phyloP scores from a whole-genome alignment of 768 basidiomycete genomes.

The Suillus paluster region DNA sequence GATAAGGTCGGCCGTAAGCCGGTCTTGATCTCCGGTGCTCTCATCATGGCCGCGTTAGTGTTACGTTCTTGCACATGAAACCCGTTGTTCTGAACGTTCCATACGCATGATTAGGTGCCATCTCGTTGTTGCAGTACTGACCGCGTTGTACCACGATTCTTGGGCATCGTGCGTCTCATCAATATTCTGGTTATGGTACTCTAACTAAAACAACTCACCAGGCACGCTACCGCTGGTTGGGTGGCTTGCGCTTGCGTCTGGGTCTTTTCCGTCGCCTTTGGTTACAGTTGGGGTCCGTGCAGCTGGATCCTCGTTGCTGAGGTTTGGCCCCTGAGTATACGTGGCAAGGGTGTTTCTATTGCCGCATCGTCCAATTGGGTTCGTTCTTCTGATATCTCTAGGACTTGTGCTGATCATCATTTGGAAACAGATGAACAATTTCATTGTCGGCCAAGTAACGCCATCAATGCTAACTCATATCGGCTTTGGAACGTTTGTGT shows the following conservation, averaged over 20 bases:
- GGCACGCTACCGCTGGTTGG: slow-evolving; percentile 63
- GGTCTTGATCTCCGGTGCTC: slow-evolving; percentile 72
- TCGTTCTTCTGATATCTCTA: slow-evolving; percentile 17
- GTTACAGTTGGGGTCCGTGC: slow-evolving; percentile 82
- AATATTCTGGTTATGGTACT: background rate
- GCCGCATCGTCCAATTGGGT: slow-evolving; percentile 80
- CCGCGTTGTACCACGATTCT: slow-evolving; percentile 57
- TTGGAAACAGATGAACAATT: slow-evolving; percentile 68
- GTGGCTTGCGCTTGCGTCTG: slow-evolving; percentile 72
- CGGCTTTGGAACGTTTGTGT: slow-evolving; percentile 73
- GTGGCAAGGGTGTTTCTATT: slow-evolving; percentile 78
- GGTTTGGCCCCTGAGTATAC: slow-evolving; percentile 73
- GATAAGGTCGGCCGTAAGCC: slow-evolving; percentile 79
- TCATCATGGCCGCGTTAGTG: slow-evolving; percentile 66
- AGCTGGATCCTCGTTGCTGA: slow-evolving; percentile 81
- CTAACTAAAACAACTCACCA: slow-evolving; percentile 19
- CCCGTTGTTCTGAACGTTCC: slow-evolving; percentile 16
- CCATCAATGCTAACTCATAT: slow-evolving; percentile 72
- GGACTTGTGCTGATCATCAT: slow-evolving; percentile 3
- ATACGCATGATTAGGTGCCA: slow-evolving; percentile 53
- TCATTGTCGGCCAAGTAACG: slow-evolving; percentile 61
- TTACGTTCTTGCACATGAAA: slow-evolving; percentile 15
- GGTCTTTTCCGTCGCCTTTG: slow-evolving; percentile 75
- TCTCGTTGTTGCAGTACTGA: slow-evolving; percentile 69
- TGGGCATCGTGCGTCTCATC: slow-evolving; percentile 50